Evolutionary conservation across 495 filamentous ascomycete species (phyloP).

Genomic region (Annulohypoxylon stygium): DNA sequence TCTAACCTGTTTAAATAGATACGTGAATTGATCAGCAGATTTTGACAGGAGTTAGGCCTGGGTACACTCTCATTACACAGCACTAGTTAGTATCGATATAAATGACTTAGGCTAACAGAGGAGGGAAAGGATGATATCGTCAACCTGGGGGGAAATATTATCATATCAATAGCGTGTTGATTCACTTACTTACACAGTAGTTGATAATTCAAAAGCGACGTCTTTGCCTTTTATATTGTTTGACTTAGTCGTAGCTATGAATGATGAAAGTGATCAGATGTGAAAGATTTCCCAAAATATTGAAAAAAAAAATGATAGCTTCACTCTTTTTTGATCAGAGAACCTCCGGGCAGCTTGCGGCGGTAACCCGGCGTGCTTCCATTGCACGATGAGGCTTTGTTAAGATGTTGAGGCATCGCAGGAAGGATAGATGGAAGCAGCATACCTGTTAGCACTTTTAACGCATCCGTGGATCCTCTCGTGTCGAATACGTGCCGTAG

Average conservation of each 20-base stretch:
- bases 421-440: neutral
- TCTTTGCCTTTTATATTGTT: neutral
- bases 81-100: neutral
- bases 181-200: neutral
- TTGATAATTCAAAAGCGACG: constrained; percentile 1
- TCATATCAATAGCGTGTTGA: neutral
- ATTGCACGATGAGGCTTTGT: constrained; percentile 39
- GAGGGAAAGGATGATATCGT: neutral
- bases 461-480: neutral
- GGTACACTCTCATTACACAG: neutral
- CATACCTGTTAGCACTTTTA: neutral
- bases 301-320: constrained; percentile 27
- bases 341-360: constrained; percentile 18
- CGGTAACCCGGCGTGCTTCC: constrained; percentile 34
- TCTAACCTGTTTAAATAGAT: neutral
- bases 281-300: neutral
- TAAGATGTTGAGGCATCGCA: neutral
- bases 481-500: neutral
- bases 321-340: constrained; percentile 41
- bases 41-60: neutral
- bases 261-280: neutral
- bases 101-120: neutral
- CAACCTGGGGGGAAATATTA: neutral
- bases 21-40: neutral
- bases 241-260: neutral